Evolutionary conservation across 257 asterid species (phyloP).

Genomic region (Nicotiana attenuata): DNA sequence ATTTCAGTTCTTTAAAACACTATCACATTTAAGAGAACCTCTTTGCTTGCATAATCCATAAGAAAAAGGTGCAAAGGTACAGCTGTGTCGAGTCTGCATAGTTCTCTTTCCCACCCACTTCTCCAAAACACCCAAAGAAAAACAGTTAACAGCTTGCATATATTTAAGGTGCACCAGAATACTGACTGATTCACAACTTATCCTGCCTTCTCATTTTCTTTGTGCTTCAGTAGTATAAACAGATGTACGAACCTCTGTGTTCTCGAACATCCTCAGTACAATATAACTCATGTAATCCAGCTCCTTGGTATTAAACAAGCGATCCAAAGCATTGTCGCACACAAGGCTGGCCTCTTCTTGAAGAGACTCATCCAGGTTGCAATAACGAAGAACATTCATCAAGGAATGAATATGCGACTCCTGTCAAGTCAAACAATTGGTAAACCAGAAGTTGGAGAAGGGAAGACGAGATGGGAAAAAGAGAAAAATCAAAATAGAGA

Average conservation of each 20-base stretch:
- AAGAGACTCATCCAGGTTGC: conserved; percentile 90
- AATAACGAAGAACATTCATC: conserved; percentile 97
- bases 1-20: background rate
- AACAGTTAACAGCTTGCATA: background rate
- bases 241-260: conserved; percentile 66
- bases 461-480: background rate
- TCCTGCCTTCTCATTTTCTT: background rate
- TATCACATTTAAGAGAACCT: background rate
- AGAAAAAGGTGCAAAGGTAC: background rate
- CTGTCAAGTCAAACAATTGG: conserved; percentile 32
- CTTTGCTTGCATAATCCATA: background rate
- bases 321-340: conserved; percentile 76
- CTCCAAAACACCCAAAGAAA: background rate
- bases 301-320: conserved; percentile 74
- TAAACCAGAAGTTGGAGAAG: background rate
- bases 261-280: conserved; percentile 86
- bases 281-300: conserved; percentile 97
- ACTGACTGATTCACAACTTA: background rate
- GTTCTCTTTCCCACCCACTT: background rate
- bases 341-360: conserved; percentile 85
- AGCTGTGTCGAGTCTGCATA: background rate
- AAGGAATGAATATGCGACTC: conserved; percentile 97
- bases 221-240: conserved; percentile 7
- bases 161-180: background rate
- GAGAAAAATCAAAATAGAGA: background rate